Evolutionary conservation across 1,284 basidiomycete genomes (phyloP).

Genomic region (Trichosporon sp.): DNA sequence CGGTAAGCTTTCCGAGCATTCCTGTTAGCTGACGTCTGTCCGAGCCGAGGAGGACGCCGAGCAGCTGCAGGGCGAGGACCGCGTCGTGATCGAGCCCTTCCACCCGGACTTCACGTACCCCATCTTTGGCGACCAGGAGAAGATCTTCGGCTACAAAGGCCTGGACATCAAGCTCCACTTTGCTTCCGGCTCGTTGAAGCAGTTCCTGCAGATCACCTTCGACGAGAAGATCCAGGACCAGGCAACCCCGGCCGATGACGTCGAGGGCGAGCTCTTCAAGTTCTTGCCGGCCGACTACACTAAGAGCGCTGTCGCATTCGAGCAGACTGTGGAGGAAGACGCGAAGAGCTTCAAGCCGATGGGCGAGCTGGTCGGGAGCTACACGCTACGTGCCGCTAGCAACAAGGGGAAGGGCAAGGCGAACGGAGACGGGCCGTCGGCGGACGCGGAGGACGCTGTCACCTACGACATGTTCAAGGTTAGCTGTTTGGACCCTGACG

Average conservation of each 20-base stretch:
- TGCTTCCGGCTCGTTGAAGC: constrained; percentile 76
- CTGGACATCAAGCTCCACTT: constrained; percentile 79
- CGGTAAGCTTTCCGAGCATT: constrained; percentile 52
- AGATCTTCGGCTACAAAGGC: constrained; percentile 87
- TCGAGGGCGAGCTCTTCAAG: constrained; percentile 68
- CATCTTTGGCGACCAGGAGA: constrained; percentile 95
- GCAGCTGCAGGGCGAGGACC: constrained; percentile 56
- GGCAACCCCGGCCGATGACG: constrained; percentile 76
- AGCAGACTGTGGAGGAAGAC: constrained; percentile 65
- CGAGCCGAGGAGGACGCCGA: constrained; percentile 62
- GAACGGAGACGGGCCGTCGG: constrained; percentile 37
- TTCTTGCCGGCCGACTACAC: constrained; percentile 77
- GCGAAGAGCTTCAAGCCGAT: constrained; percentile 68
- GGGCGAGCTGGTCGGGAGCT: constrained; percentile 71
- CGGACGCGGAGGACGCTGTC: constrained; percentile 59
- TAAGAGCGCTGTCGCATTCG: constrained; percentile 63
- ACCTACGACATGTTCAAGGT: constrained; percentile 84
- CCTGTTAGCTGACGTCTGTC: constrained; percentile 32
- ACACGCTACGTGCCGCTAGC: constrained; percentile 54
- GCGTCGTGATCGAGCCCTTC: constrained; percentile 60
- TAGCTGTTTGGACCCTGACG: constrained; percentile 37
- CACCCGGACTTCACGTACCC: constrained; percentile 84
- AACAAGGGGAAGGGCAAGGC: constrained; percentile 57
- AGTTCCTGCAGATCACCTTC: constrained; percentile 68
- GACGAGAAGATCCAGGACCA: constrained; percentile 63